Evolutionary conservation across 345 rosid species (phyloP), one percentile per base, ranked within the genome.

Genomic region (Mercurialis annua): DNA sequence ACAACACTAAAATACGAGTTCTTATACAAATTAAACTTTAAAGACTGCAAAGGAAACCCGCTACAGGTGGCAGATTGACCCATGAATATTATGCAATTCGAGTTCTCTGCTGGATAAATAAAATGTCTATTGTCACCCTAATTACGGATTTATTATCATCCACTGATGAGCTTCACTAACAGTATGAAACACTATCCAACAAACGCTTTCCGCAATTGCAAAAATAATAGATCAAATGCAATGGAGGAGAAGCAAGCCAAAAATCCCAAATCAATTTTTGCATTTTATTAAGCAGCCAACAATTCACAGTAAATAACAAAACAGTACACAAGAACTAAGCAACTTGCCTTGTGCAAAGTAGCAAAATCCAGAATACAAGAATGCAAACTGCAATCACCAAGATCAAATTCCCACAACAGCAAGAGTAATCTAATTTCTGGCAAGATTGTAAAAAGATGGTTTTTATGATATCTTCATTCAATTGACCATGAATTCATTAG

Each of bases 401-500:
- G 51, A 61, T 54, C 42, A 71, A 58, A 24, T 64, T 44, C 47
- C 23, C 42, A 62, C 11, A 54, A 10, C 57, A 67, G 34, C 59
- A 59, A 47, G 27, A 38, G 54, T 54, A 7, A 30, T 62, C 56
- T 21, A 34, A 4, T 52, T 42, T 5, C 51, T 40, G 36, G 51
- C 26, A 16, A 33, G 62, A 43, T n/a, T 12, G 40, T 51, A 26
- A 59, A 38, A 48, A 17, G 46, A 29, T 5, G 29, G 38, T 23
- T 33, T 27, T 55, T 33, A 20, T 0, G 34, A 44, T 16, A 40
- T 33, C 57, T 40, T 57, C 56, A 75, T 17, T 33, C 15, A 62
- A 42, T 52, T 24, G 26, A 27, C 16, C 8, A 43, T 10, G 31
- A 30, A 34, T 16, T 36, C 42, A 54, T 76, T 49, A 86, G 76